phyloP scores from a whole-genome alignment of 1,284 basidiomycete species.

The Naganishia sp. region DNA sequence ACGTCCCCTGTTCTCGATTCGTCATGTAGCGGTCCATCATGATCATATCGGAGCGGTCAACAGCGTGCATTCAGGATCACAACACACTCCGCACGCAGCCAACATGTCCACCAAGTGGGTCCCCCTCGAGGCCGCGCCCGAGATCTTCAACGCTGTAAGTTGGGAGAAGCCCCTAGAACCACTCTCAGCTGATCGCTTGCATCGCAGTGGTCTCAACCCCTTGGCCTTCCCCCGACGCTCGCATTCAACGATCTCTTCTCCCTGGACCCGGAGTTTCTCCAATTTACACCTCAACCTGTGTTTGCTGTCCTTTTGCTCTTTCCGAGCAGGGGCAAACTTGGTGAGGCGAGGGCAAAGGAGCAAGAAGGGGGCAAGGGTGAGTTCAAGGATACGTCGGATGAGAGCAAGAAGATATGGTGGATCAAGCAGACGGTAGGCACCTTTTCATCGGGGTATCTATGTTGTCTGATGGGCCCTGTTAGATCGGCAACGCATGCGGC shows the following conservation, averaged over 20 bases:
- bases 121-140: slow-evolving; percentile 74
- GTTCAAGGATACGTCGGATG: slow-evolving; percentile 52
- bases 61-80: too few species aligned
- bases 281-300: slow-evolving; percentile 67
- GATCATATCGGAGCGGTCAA: too few species aligned
- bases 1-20: background rate
- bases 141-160: slow-evolving; percentile 56
- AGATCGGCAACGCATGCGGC: slow-evolving; percentile 86
- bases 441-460: background rate
- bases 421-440: slow-evolving; percentile 56
- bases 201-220: slow-evolving; percentile 71
- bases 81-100: background rate
- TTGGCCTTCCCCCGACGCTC: slow-evolving; percentile 65
- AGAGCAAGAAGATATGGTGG: slow-evolving; percentile 58
- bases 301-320: slow-evolving; percentile 81
- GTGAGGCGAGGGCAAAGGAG: slow-evolving; percentile 60
- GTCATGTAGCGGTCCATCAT: background rate
- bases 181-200: background rate
- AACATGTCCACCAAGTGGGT: slow-evolving; percentile 60
- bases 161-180: background rate
- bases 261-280: slow-evolving; percentile 74
- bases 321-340: slow-evolving; percentile 64
- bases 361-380: slow-evolving; percentile 41
- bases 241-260: slow-evolving; percentile 80
- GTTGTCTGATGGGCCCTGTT: background rate